Percentiles rank a stretch among this genome's conserved stretches.
phyloP scores from a whole-genome alignment of 768 basidiomycete genomes.

The Hygrophorus pudorinus region DNA sequence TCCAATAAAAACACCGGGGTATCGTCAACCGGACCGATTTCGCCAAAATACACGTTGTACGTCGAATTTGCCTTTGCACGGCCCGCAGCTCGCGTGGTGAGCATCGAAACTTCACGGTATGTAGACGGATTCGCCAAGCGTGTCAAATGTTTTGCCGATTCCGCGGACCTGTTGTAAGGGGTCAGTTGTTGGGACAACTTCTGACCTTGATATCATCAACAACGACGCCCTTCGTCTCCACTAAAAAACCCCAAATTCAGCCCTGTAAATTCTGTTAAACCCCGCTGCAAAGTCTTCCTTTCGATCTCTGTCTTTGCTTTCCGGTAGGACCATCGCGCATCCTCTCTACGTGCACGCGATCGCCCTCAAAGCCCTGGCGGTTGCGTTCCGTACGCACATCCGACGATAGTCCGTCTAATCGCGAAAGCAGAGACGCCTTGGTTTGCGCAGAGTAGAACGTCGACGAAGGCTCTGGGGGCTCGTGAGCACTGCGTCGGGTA shows the following conservation, averaged over 20 bases:
- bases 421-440: conserved; percentile 40
- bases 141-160: too few relatives aligned
- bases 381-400: conserved; percentile 57
- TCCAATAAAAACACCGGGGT: conserved; percentile 76
- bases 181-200: too few relatives aligned
- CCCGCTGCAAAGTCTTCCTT: conserved; percentile 67
- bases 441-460: conserved; percentile 61
- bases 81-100: conserved; percentile 29
- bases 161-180: too few relatives aligned
- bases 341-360: too few relatives aligned
- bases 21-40: conserved; percentile 60
- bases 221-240: too few relatives aligned
- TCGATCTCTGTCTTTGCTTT: conserved; percentile 53
- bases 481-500: conserved; percentile 78
- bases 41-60: conserved; percentile 76
- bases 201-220: too few relatives aligned
- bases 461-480: conserved; percentile 85
- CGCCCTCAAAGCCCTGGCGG: too few relatives aligned
- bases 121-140: conserved; percentile 74
- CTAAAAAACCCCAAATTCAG: too few relatives aligned
- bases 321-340: too few relatives aligned
- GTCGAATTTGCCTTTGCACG: conserved; percentile 38
- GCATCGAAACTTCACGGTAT: conserved; percentile 35
- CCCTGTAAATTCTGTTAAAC: conserved; percentile 61
- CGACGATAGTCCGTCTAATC: conserved; percentile 58